These are phyloP conservation scores for Petrea volubilis DNA, from an alignment of 257 asterid species.

Conservation along the genomic window DNA sequence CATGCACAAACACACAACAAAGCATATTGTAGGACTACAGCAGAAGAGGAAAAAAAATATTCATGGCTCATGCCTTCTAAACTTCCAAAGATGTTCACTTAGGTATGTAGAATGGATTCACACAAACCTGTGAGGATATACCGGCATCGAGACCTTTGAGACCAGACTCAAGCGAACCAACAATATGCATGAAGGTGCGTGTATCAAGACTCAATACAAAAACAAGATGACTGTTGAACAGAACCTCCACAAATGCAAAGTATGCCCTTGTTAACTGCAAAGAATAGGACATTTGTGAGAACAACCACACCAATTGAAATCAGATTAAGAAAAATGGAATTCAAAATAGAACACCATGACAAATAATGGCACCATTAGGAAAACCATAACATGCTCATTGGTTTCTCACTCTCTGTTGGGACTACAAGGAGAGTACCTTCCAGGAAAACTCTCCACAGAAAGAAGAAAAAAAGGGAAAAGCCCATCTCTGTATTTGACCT, in stretches of 20 bases:
- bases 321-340: not conserved
- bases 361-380: not conserved
- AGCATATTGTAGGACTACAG: not conserved
- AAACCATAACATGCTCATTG: not conserved
- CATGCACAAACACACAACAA: not conserved
- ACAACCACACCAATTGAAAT: constrained; percentile 12
- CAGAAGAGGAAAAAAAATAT: constrained; percentile 17
- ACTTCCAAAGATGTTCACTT: constrained; percentile 14
- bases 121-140: constrained; percentile 85
- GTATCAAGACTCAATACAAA: constrained; percentile 76
- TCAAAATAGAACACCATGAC: not conserved
- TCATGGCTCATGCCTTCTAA: not conserved
- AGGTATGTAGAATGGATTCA: constrained; percentile 5
- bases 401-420: constrained; percentile 15
- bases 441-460: not conserved
- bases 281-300: constrained; percentile 23
- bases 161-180: constrained; percentile 94
- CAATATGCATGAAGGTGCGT: constrained; percentile 79
- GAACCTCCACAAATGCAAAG: constrained; percentile 87
- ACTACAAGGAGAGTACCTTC: not conserved
- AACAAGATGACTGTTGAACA: constrained; percentile 74
- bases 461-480: not conserved
- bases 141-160: constrained; percentile 88
- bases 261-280: constrained; percentile 94
- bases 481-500: not conserved